Base-by-base conservation (phyloP, 768 basidiomycete genomes). In the Amanita rimosa region DNA sequence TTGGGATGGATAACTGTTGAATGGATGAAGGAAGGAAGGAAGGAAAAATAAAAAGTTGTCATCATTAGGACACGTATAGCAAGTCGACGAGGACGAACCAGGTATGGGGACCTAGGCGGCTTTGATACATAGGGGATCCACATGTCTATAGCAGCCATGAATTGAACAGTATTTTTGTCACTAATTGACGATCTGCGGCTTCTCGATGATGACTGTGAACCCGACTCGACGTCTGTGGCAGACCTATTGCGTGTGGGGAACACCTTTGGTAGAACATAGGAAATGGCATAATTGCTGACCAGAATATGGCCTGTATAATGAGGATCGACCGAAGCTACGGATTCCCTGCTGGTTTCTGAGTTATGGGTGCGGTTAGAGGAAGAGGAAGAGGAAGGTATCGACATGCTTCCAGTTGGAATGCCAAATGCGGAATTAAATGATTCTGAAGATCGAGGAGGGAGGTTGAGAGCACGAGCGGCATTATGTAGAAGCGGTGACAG, bases 61-160 rank as follows among this genome's bases (percentile, higher is more conserved):
- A 51, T 45, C 38, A 24, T 26, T 26, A 26, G 46, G 26, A 43
- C 17, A 14, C 19, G 33, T 39, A 40, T 36, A 46, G 44, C 11
- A 26, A 24, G 27, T 11, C 7, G 47, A 21, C 41, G 42, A 24
- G 4, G 16, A 64, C 76, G 36, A 54, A 86, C 86, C 54, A 87
- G 65, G 64, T 77, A 90, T n/a, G 87, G 87, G 27, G 78, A 78
- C 51, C 75, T 71, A 10, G 85, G 83, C 37, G 87, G 87, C 44
- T 67, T 72, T 4, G 76, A 77, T 17, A 77, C 59, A 50, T 76
- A 85, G 5, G 87, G 87, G 19, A 83, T 73, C 74, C 78, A 79
- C 63, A 90, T 71, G 52, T 86, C 83, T 44, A 90, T 74, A 3
- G 80, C 87, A 11, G 81, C 87, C 83, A 90, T 83, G 61, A 88